Evolutionary conservation across 495 filamentous ascomycete genomes (phyloP).

Genomic region (Daldinia caldariorum): DNA sequence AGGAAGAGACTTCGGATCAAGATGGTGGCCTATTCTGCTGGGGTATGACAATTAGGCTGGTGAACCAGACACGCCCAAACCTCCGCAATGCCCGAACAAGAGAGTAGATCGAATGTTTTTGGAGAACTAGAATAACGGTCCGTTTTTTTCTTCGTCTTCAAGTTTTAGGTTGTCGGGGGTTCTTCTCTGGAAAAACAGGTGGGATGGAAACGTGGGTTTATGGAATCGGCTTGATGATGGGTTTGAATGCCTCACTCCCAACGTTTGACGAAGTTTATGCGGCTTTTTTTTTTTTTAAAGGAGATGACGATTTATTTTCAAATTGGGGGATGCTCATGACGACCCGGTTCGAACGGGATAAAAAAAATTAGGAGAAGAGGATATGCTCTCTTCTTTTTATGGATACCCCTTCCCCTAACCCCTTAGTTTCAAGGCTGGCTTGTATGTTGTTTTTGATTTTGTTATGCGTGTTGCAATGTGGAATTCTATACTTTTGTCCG

Average conservation of each 20-base stretch:
- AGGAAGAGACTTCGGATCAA: constrained; percentile 28
- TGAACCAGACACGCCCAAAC: constrained; percentile 16
- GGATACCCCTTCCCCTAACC: constrained; percentile 35
- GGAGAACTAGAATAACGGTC: constrained; percentile 13
- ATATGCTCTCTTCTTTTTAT: constrained; percentile 25
- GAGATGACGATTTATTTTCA: constrained; percentile 20
- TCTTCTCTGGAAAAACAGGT: constrained; percentile 20
- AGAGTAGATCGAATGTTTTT: constrained; percentile 1
- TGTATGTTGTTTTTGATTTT: constrained; percentile 23
- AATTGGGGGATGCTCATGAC: constrained; percentile 18
- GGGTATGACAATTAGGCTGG: constrained; percentile 35
- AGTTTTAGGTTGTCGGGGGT: constrained; percentile 14
- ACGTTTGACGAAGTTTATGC: constrained; percentile 29
- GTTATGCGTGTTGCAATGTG: constrained; percentile 27
- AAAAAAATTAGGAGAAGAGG: constrained; percentile 30
- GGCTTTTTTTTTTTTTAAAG: constrained; percentile 5
- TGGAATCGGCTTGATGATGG: constrained; percentile 17
- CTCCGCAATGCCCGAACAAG: constrained; percentile 7
- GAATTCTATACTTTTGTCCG: constrained; percentile 20
- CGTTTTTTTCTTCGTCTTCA: constrained; percentile 7
- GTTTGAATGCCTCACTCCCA: constrained; percentile 6
- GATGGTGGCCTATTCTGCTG: constrained; percentile 20
- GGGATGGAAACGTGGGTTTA: constrained; percentile 9
- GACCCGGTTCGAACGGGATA: constrained; percentile 24
- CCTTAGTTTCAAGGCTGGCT: constrained; percentile 6